phyloP scores from a whole-genome alignment of 2,329 filamentous ascomycete genomes.

The Fusarium ramigenum region DNA sequence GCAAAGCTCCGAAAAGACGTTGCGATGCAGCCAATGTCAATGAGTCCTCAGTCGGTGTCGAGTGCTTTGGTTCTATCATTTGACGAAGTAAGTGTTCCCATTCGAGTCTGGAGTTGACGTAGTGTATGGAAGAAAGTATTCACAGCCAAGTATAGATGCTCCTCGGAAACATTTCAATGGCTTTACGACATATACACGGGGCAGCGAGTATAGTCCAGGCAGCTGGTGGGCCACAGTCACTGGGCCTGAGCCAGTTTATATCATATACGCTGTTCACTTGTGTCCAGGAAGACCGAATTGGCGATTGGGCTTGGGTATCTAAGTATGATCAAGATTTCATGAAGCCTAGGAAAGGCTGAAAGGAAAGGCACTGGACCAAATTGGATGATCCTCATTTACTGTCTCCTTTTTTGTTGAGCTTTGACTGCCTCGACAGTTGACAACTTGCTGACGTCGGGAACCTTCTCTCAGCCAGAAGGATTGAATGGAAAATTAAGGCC shows the following conservation, averaged over 20 bases:
- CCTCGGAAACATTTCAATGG: not conserved
- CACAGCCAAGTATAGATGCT: rapidly evolving
- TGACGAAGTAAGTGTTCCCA: not conserved
- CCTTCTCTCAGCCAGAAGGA: not conserved
- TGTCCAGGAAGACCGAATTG: not conserved
- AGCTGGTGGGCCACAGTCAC: not conserved
- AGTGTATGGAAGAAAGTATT: not conserved
- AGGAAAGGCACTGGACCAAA: not conserved
- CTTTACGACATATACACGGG: not conserved
- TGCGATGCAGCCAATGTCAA: not conserved
- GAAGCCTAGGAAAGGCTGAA: not conserved
- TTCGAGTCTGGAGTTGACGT: too few species aligned
- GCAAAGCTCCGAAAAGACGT: not conserved
- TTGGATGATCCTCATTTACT: not conserved
- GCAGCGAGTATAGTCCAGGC: not conserved
- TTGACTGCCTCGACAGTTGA: not conserved
- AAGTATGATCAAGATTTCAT: not conserved
- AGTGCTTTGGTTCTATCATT: not conserved
- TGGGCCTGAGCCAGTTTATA: not conserved
- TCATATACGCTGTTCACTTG: not conserved
- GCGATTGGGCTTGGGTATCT: not conserved
- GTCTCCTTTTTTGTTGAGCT: too few species aligned
- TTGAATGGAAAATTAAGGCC: not conserved
- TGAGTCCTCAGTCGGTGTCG: not conserved
- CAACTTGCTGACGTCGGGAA: not conserved